These are phyloP conservation scores for Geoglossum cookeanum DNA, from an alignment of 2,329 filamentous ascomycete genomes.

Conservation along the genomic window DNA sequence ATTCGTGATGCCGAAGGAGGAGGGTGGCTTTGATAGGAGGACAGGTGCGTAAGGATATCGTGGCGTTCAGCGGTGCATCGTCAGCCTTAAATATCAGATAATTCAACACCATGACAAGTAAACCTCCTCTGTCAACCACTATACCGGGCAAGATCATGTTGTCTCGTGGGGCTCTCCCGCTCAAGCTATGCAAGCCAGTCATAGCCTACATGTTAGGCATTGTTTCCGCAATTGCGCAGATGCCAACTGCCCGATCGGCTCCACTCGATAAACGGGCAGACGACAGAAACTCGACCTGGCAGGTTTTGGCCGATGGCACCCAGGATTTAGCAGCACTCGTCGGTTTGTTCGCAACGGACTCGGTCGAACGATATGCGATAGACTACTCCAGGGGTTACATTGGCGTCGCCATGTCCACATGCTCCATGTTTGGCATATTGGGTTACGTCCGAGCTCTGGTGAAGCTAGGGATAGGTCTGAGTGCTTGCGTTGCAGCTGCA, in stretches of 20 bases:
- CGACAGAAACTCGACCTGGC: background rate
- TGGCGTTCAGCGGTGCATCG: no score
- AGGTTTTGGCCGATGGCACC: constrained; percentile 10
- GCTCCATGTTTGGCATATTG: constrained; percentile 9
- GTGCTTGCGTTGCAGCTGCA: constrained; percentile 6
- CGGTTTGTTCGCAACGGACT: constrained; percentile 10
- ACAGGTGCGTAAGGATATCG: background rate
- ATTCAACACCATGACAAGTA: no score
- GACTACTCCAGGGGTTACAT: constrained; percentile 9
- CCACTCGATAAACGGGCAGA: no score
- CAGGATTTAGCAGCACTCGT: constrained; percentile 11
- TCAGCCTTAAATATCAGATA: no score
- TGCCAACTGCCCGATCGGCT: no score
- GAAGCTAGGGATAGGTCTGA: constrained; percentile 8
- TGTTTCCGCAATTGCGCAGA: no score
- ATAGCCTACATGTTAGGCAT: no score
- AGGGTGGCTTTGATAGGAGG: background rate
- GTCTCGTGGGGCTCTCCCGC: no score
- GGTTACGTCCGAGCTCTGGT: constrained; percentile 8
- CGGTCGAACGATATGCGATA: constrained; percentile 9
- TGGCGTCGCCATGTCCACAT: constrained; percentile 5
- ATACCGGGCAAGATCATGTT: no score
- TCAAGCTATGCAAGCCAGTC: no score
- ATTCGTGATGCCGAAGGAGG: background rate
- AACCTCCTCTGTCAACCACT: no score